Base-by-base conservation (phyloP, 306 rosid species). In the Citrullus colocynthis region DNA sequence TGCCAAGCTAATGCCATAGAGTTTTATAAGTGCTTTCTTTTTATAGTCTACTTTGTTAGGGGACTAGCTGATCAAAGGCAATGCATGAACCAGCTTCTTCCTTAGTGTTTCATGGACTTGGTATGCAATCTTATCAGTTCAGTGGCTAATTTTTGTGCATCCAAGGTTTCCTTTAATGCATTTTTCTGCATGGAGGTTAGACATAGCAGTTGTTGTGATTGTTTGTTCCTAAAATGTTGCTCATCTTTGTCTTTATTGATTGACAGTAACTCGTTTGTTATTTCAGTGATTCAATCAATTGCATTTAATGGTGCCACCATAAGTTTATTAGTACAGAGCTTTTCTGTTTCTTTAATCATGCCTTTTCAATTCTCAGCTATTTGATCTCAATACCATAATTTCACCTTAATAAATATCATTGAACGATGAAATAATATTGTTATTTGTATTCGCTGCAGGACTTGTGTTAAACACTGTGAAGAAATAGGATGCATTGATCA, bases 391-490 rank as follows among this genome's bases (percentile, higher is more conserved):
- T 58, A 63, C 66, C 75, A 77, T 15, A 81, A 32, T 76, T 73
- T 30, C 44, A 74, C 77, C 24, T 14, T 45, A 28, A 74, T 28
- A 6, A 36, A 32, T 74, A 16, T 54, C 58, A 70, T 41, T 21
- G 37, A 71, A 70, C 3, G 21, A 41, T 10, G 41, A 71, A 41
- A 72, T 44, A 21, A 44, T 72, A 8, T 48, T 72, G 21, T 48
- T 72, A 28, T 49, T 51, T 58, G 20, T 58, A 37, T 76, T 76
- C 16, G 12, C 44, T 39, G 14, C 55, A 92, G 97, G 85, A 84
- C 36, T 30, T 92, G 97, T 80, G 82, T 90, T 21, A 83, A 70
- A 72, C 80, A 87, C 72, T 92, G 97, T 86, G 87, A 81, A 76
- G 85, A 85, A 86, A 87, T 75, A 58, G 97, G 93, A 76, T 92